phyloP scores from a whole-genome alignment of 495 filamentous ascomycete genomes.

The Lepraria neglecta region DNA sequence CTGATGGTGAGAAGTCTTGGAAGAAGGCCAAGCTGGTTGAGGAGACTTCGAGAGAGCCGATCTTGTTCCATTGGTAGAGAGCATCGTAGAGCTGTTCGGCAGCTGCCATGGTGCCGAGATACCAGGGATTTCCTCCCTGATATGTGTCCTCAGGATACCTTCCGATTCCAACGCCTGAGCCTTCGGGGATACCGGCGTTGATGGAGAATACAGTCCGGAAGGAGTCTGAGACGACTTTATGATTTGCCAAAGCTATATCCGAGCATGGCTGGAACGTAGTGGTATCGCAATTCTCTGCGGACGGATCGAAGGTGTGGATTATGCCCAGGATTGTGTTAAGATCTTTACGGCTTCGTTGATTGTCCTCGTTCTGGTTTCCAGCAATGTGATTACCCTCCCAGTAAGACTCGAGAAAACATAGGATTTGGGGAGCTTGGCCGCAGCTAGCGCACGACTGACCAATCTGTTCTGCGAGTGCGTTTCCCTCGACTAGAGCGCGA shows the following conservation, averaged over 20 bases:
- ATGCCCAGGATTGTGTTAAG: slow-evolving; percentile 43
- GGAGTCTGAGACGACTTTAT: slow-evolving; percentile 45
- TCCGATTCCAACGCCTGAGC: slow-evolving; percentile 55
- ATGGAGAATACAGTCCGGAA: slow-evolving; percentile 46
- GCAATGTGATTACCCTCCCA: slow-evolving; percentile 43
- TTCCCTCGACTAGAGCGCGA: slow-evolving; percentile 15
- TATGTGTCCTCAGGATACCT: slow-evolving; percentile 65
- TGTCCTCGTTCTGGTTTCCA: slow-evolving; percentile 38
- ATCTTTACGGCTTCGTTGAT: slow-evolving; percentile 43
- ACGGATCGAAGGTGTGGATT: slow-evolving; percentile 44
- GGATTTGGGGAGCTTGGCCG: slow-evolving; percentile 44
- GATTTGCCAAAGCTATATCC: slow-evolving; percentile 41
- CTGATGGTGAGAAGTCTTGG: slow-evolving; percentile 37
- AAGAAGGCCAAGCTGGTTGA: slow-evolving; percentile 39
- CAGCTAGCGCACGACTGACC: slow-evolving; percentile 38
- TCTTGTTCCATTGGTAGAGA: slow-evolving; percentile 45
- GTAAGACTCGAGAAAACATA: slow-evolving; percentile 44
- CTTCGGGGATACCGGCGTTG: slow-evolving; percentile 37
- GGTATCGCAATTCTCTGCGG: slow-evolving; percentile 41
- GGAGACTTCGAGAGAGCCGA: slow-evolving; percentile 41
- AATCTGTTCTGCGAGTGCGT: slow-evolving; percentile 8
- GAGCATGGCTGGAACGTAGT: slow-evolving; percentile 47
- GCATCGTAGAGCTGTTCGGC: slow-evolving; percentile 41
- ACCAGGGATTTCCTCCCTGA: slow-evolving; percentile 58
- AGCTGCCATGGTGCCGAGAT: slow-evolving; percentile 36